Evolutionary conservation across 768 basidiomycete species (phyloP).

Genomic region (Boletus patriciae): DNA sequence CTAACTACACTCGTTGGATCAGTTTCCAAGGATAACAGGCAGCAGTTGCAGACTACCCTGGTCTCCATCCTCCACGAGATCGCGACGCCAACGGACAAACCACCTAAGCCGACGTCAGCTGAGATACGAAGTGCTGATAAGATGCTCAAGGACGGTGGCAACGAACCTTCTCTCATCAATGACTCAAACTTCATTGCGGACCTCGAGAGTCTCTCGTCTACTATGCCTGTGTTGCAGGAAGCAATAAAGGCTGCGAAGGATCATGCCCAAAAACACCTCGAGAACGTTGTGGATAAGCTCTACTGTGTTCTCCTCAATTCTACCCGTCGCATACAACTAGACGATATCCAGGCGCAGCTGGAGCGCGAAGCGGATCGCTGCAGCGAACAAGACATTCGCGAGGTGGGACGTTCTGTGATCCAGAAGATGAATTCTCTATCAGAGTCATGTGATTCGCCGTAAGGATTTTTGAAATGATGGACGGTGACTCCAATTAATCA

Average conservation of each 20-base stretch:
- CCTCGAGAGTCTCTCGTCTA: constrained; percentile 14
- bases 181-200: constrained; percentile 27
- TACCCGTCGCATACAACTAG: constrained; percentile 17
- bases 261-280: constrained; percentile 22
- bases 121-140: constrained; percentile 16
- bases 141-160: constrained; percentile 24
- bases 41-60: constrained; percentile 10
- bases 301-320: constrained; percentile 12
- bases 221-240: constrained; percentile 21
- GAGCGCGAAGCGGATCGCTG: constrained; percentile 12
- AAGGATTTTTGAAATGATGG: background rate
- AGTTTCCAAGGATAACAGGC: constrained; percentile 14
- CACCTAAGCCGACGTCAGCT: constrained; percentile 9
- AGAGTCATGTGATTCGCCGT: constrained; percentile 18
- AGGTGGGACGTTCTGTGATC: constrained; percentile 11
- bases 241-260: constrained; percentile 10
- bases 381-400: constrained; percentile 18
- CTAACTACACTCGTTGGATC: constrained; percentile 12
- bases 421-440: constrained; percentile 22
- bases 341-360: constrained; percentile 16
- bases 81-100: background rate
- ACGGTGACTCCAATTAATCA: background rate
- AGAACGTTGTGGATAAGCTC: constrained; percentile 17
- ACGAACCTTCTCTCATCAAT: constrained; percentile 18
- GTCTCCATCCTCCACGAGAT: constrained; percentile 19